A percentile compares a stretch with the other conserved stretches of the same genome.
phyloP scores from a whole-genome alignment of 257 asterid species.

The Solanum megistacrolobum region DNA sequence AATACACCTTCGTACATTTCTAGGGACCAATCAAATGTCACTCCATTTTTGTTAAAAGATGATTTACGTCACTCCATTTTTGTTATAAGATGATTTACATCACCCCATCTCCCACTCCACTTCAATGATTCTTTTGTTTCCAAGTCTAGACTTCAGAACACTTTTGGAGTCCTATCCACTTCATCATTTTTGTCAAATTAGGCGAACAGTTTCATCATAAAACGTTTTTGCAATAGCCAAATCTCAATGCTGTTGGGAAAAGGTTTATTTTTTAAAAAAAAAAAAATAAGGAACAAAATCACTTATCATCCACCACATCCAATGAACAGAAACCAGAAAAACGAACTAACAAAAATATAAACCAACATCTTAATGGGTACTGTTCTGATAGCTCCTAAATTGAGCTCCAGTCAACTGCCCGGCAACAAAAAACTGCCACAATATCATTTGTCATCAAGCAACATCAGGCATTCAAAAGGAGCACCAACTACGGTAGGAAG shows the following conservation, averaged over 20 bases:
- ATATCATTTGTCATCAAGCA: background rate
- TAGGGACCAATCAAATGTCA: background rate
- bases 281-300: background rate
- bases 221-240: background rate
- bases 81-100: too few relatives aligned
- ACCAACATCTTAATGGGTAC: background rate
- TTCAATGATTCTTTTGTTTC: too few relatives aligned
- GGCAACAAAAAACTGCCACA: background rate
- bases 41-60: background rate
- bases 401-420: background rate
- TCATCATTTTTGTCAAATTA: background rate
- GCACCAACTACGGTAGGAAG: background rate
- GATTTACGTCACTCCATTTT: too few relatives aligned
- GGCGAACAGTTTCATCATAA: background rate
- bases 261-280: background rate
- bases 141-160: too few relatives aligned
- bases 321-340: background rate
- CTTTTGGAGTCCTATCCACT: background rate
- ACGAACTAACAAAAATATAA: background rate
- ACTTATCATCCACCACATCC: background rate
- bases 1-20: background rate
- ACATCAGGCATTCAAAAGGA: background rate
- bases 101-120: too few relatives aligned
- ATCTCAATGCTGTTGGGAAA: background rate
- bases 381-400: background rate